Evolutionary conservation across 2,329 filamentous ascomycete genomes (phyloP).

Genomic region (Trichophyton verrucosum): DNA sequence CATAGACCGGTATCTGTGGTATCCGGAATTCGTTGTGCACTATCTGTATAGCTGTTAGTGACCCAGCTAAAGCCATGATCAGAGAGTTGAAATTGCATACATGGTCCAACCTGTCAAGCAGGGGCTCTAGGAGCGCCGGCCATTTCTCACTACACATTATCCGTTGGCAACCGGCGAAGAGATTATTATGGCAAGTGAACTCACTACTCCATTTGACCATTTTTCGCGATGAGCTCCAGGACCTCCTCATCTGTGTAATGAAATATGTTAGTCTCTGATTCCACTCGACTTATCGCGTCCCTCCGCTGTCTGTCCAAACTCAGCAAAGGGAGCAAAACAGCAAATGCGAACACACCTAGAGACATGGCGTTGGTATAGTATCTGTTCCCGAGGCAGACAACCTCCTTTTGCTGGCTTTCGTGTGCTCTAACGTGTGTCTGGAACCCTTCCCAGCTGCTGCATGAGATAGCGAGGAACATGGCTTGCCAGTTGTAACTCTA

Average conservation of each 20-base stretch:
- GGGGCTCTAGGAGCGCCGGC: conserved; percentile 52
- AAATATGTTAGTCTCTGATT: conserved; percentile 17
- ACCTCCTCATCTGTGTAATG: conserved; percentile 37
- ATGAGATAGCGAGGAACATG: not conserved
- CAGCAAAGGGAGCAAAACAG: not conserved
- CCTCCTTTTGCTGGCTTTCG: not conserved
- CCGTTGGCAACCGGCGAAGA: conserved; percentile 20
- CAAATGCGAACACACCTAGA: conserved; percentile 4
- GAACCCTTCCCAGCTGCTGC: not conserved
- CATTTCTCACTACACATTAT: conserved; percentile 48
- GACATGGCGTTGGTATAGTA: conserved; percentile 3
- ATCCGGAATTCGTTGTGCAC: conserved; percentile 63
- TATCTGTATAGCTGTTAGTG: conserved; percentile 43
- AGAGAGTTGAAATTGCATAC: conserved; percentile 27
- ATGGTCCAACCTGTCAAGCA: conserved; percentile 57
- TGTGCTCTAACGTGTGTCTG: not conserved
- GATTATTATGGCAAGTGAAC: not conserved
- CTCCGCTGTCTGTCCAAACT: not conserved
- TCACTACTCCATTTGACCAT: conserved; percentile 49
- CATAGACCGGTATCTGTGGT: conserved; percentile 42
- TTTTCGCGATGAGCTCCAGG: conserved; percentile 44
- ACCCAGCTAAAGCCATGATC: not conserved
- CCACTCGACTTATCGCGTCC: not conserved
- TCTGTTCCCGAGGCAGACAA: not conserved
- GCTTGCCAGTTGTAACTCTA: not conserved